These are phyloP conservation scores for Plenodomus lindquistii DNA, from an alignment of 2,329 filamentous ascomycete genomes.

Conservation along the genomic window DNA sequence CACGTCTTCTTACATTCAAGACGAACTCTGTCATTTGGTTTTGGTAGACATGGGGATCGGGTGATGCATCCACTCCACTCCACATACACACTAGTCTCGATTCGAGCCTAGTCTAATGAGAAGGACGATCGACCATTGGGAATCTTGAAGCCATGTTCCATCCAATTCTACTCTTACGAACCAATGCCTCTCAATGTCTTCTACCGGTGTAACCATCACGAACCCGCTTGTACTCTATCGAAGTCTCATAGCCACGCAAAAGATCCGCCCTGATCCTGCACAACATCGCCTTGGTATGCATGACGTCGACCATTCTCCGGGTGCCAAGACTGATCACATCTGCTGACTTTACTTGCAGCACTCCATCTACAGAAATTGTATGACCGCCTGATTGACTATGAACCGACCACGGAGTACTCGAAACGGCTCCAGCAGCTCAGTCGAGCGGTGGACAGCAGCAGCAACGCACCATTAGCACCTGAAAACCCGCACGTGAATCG, in stretches of 20 bases:
- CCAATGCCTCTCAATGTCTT: constrained; percentile 39
- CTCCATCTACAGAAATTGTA: constrained; percentile 80
- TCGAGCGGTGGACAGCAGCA: constrained; percentile 41
- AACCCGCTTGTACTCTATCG: constrained; percentile 80
- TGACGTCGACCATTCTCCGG: constrained; percentile 39
- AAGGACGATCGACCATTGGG: constrained; percentile 18
- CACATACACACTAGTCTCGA: constrained; percentile 25
- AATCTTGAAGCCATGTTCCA: constrained; percentile 9
- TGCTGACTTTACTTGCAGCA: constrained; percentile 50
- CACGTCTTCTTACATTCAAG: background rate
- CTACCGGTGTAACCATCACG: constrained; percentile 52
- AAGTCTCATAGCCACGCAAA: constrained; percentile 67
- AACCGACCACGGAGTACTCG: constrained; percentile 70
- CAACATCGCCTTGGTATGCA: constrained; percentile 65
- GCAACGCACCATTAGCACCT: constrained; percentile 41
- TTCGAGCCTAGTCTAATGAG: constrained; percentile 26
- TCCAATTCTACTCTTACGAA: constrained; percentile 7
- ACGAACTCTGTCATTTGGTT: background rate
- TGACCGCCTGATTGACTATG: constrained; percentile 74
- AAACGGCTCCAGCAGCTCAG: constrained; percentile 66
- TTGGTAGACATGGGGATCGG: background rate
- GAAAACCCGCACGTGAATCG: constrained; percentile 17
- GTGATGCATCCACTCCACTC: background rate
- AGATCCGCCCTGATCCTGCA: constrained; percentile 69
- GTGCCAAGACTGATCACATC: constrained; percentile 16